Percentiles rank a stretch among this genome's conserved stretches.
Evolutionary conservation across 2,329 filamentous ascomycete species (phyloP).

Genomic region (Diaporthe velutina): DNA sequence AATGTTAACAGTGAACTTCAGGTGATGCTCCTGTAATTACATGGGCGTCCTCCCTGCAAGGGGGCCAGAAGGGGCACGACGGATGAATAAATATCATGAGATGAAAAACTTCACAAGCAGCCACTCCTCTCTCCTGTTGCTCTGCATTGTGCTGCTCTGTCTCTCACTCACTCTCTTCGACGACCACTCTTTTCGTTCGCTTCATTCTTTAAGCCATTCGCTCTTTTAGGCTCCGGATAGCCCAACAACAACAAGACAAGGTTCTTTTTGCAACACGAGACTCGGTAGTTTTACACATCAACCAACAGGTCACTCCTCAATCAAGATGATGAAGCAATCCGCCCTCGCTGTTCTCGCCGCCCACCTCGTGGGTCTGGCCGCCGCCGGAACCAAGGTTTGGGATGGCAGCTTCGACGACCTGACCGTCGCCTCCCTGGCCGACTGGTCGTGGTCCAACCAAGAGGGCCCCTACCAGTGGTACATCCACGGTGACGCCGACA

Average conservation of each 20-base stretch:
- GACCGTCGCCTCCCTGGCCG: constrained; percentile 62
- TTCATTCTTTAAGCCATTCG: constrained; percentile 38
- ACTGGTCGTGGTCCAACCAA: constrained; percentile 74
- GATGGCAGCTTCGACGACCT: constrained; percentile 72
- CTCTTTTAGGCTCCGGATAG: constrained; percentile 41
- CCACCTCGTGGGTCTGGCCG: constrained; percentile 44
- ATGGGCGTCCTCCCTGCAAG: constrained; percentile 24
- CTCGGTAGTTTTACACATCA: background rate
- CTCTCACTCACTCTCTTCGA: constrained; percentile 32
- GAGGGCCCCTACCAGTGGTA: constrained; percentile 78
- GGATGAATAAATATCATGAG: constrained; percentile 36
- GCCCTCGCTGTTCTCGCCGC: constrained; percentile 39
- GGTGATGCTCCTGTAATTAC: constrained; percentile 37
- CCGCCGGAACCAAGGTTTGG: constrained; percentile 66
- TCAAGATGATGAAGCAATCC: constrained; percentile 38
- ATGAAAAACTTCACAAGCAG: background rate
- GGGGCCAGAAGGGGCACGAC: constrained; percentile 7
- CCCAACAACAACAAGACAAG: constrained; percentile 32
- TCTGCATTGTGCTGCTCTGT: constrained; percentile 26
- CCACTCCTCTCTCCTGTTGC: background rate
- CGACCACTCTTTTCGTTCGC: constrained; percentile 36
- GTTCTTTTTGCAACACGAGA: constrained; percentile 31
- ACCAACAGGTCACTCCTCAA: constrained; percentile 7
- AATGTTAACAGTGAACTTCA: constrained; percentile 31
- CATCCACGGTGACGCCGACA: constrained; percentile 71